phyloP scores from a whole-genome alignment of 495 filamentous ascomycete species.

The Aspergillus biplanus region DNA sequence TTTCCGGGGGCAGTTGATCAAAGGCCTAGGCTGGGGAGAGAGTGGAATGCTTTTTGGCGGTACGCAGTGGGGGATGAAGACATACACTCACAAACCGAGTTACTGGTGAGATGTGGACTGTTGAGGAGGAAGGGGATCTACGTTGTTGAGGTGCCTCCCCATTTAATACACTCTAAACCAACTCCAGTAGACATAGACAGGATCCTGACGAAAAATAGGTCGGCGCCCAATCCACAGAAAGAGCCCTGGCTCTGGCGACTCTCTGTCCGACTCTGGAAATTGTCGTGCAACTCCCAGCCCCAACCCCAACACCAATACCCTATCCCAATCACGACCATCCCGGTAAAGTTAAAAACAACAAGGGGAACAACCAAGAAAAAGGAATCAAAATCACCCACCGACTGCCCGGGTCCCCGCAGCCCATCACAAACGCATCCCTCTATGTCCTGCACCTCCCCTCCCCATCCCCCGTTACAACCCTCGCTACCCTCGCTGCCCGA shows the following conservation, averaged over 20 bases:
- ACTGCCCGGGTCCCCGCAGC: constrained; percentile 26
- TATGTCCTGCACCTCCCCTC: constrained; percentile 36
- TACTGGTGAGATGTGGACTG: constrained; percentile 29
- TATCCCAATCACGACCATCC: constrained; percentile 3
- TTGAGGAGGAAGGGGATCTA: constrained; percentile 23
- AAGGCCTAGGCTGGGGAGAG: constrained; percentile 31
- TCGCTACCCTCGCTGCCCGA: constrained; percentile 12
- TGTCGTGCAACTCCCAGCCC: constrained; percentile 33
- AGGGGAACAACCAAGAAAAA: not conserved
- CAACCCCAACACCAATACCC: constrained; percentile 1
- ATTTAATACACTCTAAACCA: not conserved
- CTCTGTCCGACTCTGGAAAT: constrained; percentile 36
- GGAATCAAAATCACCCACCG: constrained; percentile 30
- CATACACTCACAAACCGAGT: constrained; percentile 24
- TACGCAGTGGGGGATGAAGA: constrained; percentile 25
- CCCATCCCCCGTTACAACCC: constrained; percentile 15
- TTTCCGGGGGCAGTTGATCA: constrained; percentile 27
- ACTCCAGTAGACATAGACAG: not conserved
- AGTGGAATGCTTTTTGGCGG: constrained; percentile 36
- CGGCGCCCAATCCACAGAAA: constrained; percentile 25
- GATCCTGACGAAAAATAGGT: constrained; percentile 17
- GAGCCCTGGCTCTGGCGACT: constrained; percentile 26
- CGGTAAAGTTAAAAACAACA: not conserved
- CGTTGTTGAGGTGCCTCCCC: constrained; percentile 36
- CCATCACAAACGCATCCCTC: constrained; percentile 33